These are phyloP conservation scores for Apiotrichum mycotoxinovorans DNA, from an alignment of 1,284 basidiomycete genomes.

Conservation along the genomic window DNA sequence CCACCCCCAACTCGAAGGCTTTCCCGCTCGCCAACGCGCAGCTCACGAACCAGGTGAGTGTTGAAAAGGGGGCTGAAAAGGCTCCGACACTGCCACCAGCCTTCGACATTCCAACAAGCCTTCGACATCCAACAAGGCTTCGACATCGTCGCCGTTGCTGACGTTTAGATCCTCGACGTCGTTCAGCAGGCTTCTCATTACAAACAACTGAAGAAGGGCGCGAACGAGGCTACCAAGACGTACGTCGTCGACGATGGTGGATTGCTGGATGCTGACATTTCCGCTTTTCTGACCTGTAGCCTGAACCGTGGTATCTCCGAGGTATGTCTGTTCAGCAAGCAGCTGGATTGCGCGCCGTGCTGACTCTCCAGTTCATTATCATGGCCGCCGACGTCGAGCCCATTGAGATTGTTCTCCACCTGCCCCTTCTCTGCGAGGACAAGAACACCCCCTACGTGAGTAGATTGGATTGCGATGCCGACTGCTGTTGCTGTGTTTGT, in stretches of 20 bases:
- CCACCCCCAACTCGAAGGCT: conserved; percentile 69
- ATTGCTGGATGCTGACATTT: neutral
- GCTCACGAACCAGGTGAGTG: conserved; percentile 88
- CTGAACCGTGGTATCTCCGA: conserved; percentile 84
- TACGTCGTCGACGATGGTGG: neutral
- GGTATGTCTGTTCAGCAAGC: too few relatives aligned
- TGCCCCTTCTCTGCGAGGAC: conserved; percentile 97
- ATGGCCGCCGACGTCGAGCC: conserved; percentile 91
- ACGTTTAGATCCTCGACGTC: conserved; percentile 73
- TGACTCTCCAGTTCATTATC: conserved; percentile 67
- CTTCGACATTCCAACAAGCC: too few relatives aligned
- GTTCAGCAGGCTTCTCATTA: conserved; percentile 75
- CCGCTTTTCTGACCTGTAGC: neutral
- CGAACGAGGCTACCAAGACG: conserved; percentile 74
- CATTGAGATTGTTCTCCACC: conserved; percentile 82
- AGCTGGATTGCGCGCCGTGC: too few relatives aligned
- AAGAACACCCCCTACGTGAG: conserved; percentile 98
- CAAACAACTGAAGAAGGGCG: conserved; percentile 93
- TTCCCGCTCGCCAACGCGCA: conserved; percentile 87
- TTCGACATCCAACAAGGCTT: too few relatives aligned
- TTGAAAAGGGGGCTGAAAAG: too few relatives aligned
- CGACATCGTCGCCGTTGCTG: too few relatives aligned
- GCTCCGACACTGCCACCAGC: too few relatives aligned
- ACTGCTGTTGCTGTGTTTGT: neutral
- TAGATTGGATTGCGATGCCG: too few relatives aligned